Evolutionary conservation across 352 stramenopile genomes (phyloP).

Genomic region (Albugo laibachii): DNA sequence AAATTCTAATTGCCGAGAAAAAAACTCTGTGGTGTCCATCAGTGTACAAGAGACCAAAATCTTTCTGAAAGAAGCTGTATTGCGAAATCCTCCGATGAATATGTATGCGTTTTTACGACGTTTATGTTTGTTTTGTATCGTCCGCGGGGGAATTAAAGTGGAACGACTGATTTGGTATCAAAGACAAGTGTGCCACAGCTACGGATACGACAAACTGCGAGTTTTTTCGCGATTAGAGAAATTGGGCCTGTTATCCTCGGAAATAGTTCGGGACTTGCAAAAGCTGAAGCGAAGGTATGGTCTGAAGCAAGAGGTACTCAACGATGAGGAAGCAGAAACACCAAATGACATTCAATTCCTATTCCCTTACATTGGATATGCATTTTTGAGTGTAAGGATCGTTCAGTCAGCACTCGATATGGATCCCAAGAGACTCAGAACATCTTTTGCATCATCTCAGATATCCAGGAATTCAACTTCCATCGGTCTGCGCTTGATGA

Average conservation of each 20-base stretch:
- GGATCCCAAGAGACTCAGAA: constrained; percentile 8
- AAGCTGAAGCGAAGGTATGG: constrained; percentile 13
- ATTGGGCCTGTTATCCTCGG: constrained; percentile 33
- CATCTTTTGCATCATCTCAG: not conserved
- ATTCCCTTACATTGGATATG: constrained; percentile 72
- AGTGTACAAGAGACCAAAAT: no score
- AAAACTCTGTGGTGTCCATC: no score
- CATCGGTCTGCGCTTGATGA: not conserved
- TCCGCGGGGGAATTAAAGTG: no score
- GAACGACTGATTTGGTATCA: constrained; percentile 54
- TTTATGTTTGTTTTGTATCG: no score
- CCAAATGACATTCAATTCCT: constrained; percentile 66
- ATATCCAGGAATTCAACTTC: not conserved
- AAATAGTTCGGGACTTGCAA: constrained; percentile 47
- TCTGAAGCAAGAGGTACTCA: constrained; percentile 17
- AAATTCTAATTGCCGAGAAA: constrained; percentile 43
- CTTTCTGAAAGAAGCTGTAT: constrained; percentile 19
- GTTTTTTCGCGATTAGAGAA: constrained; percentile 53
- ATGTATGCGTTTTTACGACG: no score
- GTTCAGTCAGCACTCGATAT: constrained; percentile 56
- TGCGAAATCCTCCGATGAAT: constrained; percentile 43
- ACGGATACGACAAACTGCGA: constrained; percentile 45
- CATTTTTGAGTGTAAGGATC: constrained; percentile 58
- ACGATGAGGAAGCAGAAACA: constrained; percentile 27
- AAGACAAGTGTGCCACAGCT: constrained; percentile 64